Percentiles rank a stretch among this genome's conserved stretches.
Evolutionary conservation across 176 grass and related monocot species (phyloP).

Genomic region (Bonia amplexicaulis): DNA sequence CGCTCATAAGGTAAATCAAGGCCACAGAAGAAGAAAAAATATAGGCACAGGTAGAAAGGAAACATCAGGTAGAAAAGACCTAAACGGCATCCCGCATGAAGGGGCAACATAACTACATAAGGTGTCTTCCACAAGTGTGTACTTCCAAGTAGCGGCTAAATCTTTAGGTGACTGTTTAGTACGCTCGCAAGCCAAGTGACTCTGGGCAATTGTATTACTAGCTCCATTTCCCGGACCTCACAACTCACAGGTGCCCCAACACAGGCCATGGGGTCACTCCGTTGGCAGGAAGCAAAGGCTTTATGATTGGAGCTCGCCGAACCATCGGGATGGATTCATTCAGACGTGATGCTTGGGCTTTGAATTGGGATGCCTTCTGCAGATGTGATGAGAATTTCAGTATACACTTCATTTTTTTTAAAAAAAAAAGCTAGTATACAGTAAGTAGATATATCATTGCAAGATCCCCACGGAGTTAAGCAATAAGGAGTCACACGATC

Average conservation of each 20-base stretch:
- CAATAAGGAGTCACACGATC: background rate
- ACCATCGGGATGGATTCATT: slow-evolving; percentile 61
- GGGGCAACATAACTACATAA: background rate
- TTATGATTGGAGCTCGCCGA: slow-evolving; percentile 49
- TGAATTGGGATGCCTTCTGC: slow-evolving; percentile 78
- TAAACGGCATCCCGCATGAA: background rate
- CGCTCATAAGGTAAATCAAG: background rate
- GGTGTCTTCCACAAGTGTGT: slow-evolving; percentile 9
- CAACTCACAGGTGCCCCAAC: slow-evolving; percentile 51
- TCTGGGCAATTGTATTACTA: slow-evolving; percentile 16
- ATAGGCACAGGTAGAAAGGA: background rate
- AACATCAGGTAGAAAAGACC: background rate
- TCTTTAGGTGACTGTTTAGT: background rate
- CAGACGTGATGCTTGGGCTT: slow-evolving; percentile 52
- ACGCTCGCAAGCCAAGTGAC: background rate
- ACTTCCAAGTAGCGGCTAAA: slow-evolving; percentile 12
- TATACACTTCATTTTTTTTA: too few relatives aligned
- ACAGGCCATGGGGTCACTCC: slow-evolving; percentile 73
- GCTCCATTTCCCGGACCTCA: slow-evolving; percentile 8
- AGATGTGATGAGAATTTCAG: background rate
- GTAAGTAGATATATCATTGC: background rate
- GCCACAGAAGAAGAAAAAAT: background rate
- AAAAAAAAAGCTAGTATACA: background rate
- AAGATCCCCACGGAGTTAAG: background rate
- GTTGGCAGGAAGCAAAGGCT: slow-evolving; percentile 48